Percentiles rank a stretch among this genome's conserved stretches.
phyloP scores from a whole-genome alignment of 2,329 filamentous ascomycete species.

The Chaetomiaceae sp. region DNA sequence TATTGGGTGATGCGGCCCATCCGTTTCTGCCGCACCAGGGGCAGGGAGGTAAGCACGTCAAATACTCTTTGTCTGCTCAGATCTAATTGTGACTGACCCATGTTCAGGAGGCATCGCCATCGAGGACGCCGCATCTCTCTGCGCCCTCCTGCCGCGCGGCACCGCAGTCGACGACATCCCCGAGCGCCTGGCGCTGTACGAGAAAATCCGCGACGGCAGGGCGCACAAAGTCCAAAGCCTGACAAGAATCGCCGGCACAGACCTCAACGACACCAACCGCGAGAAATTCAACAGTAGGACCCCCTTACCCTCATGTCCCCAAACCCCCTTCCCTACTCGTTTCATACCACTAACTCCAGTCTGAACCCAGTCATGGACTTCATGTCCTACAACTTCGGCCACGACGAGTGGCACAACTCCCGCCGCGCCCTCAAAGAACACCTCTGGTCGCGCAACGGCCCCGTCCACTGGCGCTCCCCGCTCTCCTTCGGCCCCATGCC shows the following conservation, averaged over 20 bases:
- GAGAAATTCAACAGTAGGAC: slow-evolving; percentile 10
- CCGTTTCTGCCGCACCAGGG: slow-evolving; percentile 12
- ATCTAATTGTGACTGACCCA: neutral
- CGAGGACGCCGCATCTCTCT: slow-evolving; percentile 11
- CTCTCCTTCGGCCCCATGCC: slow-evolving; percentile 45
- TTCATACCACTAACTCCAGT: too few species aligned
- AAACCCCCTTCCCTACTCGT: neutral
- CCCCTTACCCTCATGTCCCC: too few species aligned
- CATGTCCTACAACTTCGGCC: slow-evolving; percentile 50
- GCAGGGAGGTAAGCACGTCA: neutral
- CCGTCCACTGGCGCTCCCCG: slow-evolving; percentile 42
- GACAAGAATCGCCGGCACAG: slow-evolving; percentile 5
- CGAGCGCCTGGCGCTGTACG: slow-evolving; percentile 12
- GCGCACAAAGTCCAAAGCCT: slow-evolving; percentile 24
- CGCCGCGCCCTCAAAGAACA: slow-evolving; percentile 46
- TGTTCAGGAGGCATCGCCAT: slow-evolving; percentile 8
- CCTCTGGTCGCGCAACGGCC: slow-evolving; percentile 37
- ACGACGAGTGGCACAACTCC: slow-evolving; percentile 55
- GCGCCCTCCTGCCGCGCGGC: slow-evolving; percentile 1
- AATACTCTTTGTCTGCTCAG: too few species aligned
- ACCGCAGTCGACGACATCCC: slow-evolving; percentile 6
- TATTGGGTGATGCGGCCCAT: slow-evolving; percentile 16
- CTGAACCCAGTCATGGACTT: slow-evolving; percentile 30
- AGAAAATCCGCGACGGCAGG: slow-evolving; percentile 9
- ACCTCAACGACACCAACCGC: slow-evolving; percentile 3